Base-by-base conservation (phyloP, 352 stramenopile species). In the Pythium utonaiense region DNA sequence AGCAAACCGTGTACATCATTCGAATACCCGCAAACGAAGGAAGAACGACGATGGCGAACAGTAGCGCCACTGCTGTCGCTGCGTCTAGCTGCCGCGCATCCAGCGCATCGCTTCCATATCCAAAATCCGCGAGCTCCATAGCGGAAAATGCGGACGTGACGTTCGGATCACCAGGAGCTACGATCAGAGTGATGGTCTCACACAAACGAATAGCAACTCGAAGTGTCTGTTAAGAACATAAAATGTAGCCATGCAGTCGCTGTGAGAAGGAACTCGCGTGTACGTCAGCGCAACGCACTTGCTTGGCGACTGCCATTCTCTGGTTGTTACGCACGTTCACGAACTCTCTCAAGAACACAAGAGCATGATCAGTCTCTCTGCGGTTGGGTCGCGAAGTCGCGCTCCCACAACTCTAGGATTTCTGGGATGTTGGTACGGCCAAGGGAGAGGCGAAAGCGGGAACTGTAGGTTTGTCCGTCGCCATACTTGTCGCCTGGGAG, bases 1-100 rank as follows among this genome's bases (percentile, higher is more conserved):
- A 92, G 74, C 78, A 90, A 9, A 79, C 72, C 57, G 83, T 90
- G 68, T 92, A 92, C 80, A 90, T 90, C 69, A 84, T 78, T 42
- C 80, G 80, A 17, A 90, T 54, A 9, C 77, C 70, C 51, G 85
- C 40, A 13, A 89, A 60, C 28, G 80, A 70, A 12, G 83, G 83
- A 21, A 87, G n/a, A 21, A 74, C 57, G 16, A 92, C 71, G 25
- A 90, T 63, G 17, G 55, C 41, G 53, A 92, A 92, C 22, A 92
- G 75, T 56, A 92, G 55, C 56, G 59, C 59, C 2, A 77, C 65
- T 6, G 80, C 83, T 36, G 76, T 21, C 30, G 75, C 64, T 21
- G 70, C 78, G 52, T 92, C 83, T 42, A 86, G 41, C 7, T 73
- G 70, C 25, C 24, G 47, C 9, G 54, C 53, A 22, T 62, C 48